phyloP scores from a whole-genome alignment of 164 flowering plant genomes.

The Umbellularia californica region DNA sequence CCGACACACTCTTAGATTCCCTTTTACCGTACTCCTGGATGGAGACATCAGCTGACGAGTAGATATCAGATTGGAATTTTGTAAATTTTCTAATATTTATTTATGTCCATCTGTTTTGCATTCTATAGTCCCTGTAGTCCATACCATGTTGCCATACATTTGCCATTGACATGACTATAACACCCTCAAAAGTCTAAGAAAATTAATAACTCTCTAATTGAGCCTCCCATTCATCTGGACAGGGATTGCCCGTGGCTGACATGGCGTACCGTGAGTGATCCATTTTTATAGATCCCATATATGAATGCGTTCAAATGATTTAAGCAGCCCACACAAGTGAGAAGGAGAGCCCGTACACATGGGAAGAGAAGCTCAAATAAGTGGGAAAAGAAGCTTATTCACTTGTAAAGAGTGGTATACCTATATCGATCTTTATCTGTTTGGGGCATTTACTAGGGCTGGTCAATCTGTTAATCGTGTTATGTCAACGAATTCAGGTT shows the following conservation, averaged over 20 bases:
- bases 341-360: rapidly evolving
- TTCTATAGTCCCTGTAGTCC: conserved; percentile 5
- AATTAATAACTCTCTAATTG: background rate
- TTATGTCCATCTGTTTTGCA: background rate
- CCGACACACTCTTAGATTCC: conserved; percentile 8
- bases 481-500: too few relatives aligned
- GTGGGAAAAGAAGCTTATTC: too few relatives aligned
- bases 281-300: too few relatives aligned
- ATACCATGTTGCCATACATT: background rate
- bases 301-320: too few relatives aligned
- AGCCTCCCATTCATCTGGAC: background rate
- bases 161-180: background rate
- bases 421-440: too few relatives aligned
- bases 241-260: background rate
- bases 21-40: conserved; percentile 20
- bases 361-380: too few relatives aligned
- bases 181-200: background rate
- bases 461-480: too few relatives aligned
- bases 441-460: too few relatives aligned
- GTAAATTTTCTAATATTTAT: background rate
- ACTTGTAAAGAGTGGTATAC: too few relatives aligned
- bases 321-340: too few relatives aligned
- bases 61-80: too few relatives aligned
- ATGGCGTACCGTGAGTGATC: too few relatives aligned
- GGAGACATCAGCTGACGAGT: conserved; percentile 22